Percentiles rank a stretch among this genome's conserved stretches.
phyloP scores from a whole-genome alignment of 1,139 yeast genomes.

The Hansenula sp. region DNA sequence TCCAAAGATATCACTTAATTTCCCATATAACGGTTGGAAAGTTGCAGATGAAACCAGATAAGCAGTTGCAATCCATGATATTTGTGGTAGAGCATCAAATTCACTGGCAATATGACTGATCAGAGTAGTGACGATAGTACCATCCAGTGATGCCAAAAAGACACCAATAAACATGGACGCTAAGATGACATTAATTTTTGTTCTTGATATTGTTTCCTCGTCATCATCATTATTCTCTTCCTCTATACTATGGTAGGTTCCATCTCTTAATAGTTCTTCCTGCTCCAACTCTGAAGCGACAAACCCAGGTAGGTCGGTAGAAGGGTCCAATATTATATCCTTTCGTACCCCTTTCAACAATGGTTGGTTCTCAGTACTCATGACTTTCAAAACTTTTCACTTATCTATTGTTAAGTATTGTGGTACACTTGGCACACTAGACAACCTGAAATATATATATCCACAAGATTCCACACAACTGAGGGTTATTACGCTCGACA shows the following conservation, averaged over 20 bases:
- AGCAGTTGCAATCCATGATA: constrained; percentile 58
- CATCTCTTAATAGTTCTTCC: constrained; percentile 16
- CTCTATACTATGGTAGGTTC: constrained; percentile 4
- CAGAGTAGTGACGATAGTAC: constrained; percentile 53
- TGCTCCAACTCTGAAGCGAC: constrained; percentile 27
- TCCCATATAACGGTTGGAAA: constrained; percentile 74
- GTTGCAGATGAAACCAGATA: constrained; percentile 53
- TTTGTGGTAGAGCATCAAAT: constrained; percentile 43
- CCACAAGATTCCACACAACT: too few species aligned
- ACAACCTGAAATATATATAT: too few species aligned
- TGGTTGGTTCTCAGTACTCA: constrained; percentile 11
- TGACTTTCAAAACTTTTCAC: neutral
- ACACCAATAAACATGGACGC: constrained; percentile 38
- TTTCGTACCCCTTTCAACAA: constrained; percentile 17
- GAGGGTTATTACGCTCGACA: too few species aligned
- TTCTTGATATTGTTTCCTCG: constrained; percentile 8
- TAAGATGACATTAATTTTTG: constrained; percentile 20
- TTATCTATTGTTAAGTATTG: neutral
- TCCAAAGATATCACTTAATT: constrained; percentile 80
- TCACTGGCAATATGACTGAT: constrained; percentile 55
- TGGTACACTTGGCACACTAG: neutral
- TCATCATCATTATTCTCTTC: constrained; percentile 7
- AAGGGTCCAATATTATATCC: constrained; percentile 23
- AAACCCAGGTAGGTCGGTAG: constrained; percentile 27
- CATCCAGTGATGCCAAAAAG: constrained; percentile 51